These are phyloP conservation scores for Perilla frutescens DNA, from an alignment of 257 asterid species.

Conservation along the genomic window DNA sequence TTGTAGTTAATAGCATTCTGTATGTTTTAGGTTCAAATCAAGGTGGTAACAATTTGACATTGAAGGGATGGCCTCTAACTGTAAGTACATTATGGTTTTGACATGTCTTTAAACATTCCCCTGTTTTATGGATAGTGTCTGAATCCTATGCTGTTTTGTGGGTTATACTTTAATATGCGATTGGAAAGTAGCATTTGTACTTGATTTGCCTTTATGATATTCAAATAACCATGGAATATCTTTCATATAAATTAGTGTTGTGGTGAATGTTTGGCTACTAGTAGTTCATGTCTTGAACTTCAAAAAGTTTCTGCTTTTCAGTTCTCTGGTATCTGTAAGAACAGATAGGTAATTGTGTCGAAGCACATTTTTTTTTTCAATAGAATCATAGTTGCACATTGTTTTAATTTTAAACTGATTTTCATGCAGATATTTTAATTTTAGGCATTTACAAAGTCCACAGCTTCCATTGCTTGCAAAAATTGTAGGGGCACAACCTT, in stretches of 20 bases:
- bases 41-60: constrained; percentile 89
- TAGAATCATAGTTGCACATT: not conserved
- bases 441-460: not conserved
- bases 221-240: not conserved
- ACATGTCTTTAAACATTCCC: constrained; percentile 1
- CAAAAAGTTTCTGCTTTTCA: not conserved
- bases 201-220: not conserved
- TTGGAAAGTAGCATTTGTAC: not conserved
- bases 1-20: constrained; percentile 31
- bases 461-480: not conserved
- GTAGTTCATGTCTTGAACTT: too few relatives aligned
- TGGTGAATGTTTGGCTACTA: not conserved
- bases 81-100: constrained; percentile 55
- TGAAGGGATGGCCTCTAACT: constrained; percentile 99
- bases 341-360: not conserved
- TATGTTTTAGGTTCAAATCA: constrained; percentile 83
- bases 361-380: too few relatives aligned
- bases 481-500: not conserved
- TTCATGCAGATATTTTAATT: not conserved
- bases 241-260: not conserved
- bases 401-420: not conserved
- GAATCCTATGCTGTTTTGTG: not conserved
- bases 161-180: not conserved
- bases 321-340: not conserved
- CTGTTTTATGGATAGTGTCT: not conserved